Percentiles rank a stretch among this genome's conserved stretches.
These are phyloP conservation scores for Candida yuanshanica DNA, from an alignment of 805 yeast species.

Conservation along the genomic window DNA sequence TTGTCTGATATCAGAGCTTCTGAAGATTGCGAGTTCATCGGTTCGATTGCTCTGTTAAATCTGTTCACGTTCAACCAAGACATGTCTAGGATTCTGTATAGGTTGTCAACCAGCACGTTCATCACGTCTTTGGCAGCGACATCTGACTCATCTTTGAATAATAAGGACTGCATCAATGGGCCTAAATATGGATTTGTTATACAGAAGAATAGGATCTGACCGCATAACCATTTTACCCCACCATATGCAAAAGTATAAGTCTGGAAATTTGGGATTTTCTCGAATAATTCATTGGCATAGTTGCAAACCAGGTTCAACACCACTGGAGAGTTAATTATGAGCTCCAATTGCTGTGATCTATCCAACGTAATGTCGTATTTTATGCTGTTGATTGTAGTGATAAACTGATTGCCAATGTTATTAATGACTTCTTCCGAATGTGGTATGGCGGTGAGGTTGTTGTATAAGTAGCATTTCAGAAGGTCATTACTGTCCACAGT, in stretches of 20 bases:
- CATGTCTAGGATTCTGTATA: conserved; percentile 6
- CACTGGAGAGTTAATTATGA: conserved; percentile 8
- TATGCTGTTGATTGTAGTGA: conserved; percentile 7
- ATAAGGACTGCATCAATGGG: conserved; percentile 6
- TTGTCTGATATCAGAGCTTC: neutral
- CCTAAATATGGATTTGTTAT: conserved; percentile 6
- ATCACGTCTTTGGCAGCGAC: conserved; percentile 2
- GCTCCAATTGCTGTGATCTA: conserved; percentile 2
- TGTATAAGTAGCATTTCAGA: conserved; percentile 7
- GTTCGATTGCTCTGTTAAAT: neutral
- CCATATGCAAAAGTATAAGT: conserved; percentile 12
- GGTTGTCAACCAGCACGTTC: conserved; percentile 5
- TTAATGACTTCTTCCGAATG: conserved; percentile 7
- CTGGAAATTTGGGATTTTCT: conserved; percentile 10
- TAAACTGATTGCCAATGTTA: conserved; percentile 8
- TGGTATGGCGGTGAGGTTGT: conserved; percentile 8
- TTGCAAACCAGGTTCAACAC: conserved; percentile 12
- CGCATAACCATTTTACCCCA: conserved; percentile 14
- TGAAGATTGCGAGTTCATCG: neutral
- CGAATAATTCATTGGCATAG: conserved; percentile 11
- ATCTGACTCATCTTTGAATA: conserved; percentile 9
- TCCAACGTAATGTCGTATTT: neutral
- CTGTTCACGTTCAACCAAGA: conserved; percentile 7
- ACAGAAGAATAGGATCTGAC: conserved; percentile 10
- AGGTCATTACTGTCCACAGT: conserved; percentile 3